These are phyloP conservation scores for Bidens hawaiensis DNA, from an alignment of 140 eudicot species.

Conservation along the genomic window DNA sequence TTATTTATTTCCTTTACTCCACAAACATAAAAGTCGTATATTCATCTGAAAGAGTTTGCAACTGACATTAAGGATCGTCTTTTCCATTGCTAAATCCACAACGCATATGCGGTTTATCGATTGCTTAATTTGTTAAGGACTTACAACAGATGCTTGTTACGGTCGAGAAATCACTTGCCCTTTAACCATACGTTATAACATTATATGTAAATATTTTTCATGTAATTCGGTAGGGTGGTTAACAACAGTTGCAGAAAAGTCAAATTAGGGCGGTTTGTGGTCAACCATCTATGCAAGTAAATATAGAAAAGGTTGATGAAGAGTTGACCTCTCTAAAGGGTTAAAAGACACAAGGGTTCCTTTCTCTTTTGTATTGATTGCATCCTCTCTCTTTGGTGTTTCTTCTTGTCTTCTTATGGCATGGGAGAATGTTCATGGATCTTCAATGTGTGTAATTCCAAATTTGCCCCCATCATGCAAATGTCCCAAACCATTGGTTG, in stretches of 20 bases:
- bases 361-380: slow-evolving; percentile 30
- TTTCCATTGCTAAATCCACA: not conserved
- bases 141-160: not conserved
- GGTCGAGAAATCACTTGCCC: not conserved
- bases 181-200: not conserved
- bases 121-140: not conserved
- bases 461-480: slow-evolving; percentile 1
- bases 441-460: slow-evolving; percentile 9
- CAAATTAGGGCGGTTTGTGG: slow-evolving; percentile 2
- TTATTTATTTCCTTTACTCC: too few relatives aligned
- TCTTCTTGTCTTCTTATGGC: slow-evolving; percentile 28
- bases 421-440: slow-evolving; percentile 24
- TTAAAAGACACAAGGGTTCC: slow-evolving; percentile 33
- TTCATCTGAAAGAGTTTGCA: not conserved
- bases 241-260: not conserved
- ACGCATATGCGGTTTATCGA: not conserved
- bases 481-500: not conserved
- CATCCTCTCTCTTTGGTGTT: slow-evolving; percentile 25
- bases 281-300: not conserved
- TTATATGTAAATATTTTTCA: not conserved
- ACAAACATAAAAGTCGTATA: not conserved
- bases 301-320: slow-evolving; percentile 22
- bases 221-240: not conserved
- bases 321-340: slow-evolving; percentile 24
- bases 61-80: not conserved